Conservation (phyloP, 176 grass and related monocot genomes). For the Zea luxurians region DNA sequence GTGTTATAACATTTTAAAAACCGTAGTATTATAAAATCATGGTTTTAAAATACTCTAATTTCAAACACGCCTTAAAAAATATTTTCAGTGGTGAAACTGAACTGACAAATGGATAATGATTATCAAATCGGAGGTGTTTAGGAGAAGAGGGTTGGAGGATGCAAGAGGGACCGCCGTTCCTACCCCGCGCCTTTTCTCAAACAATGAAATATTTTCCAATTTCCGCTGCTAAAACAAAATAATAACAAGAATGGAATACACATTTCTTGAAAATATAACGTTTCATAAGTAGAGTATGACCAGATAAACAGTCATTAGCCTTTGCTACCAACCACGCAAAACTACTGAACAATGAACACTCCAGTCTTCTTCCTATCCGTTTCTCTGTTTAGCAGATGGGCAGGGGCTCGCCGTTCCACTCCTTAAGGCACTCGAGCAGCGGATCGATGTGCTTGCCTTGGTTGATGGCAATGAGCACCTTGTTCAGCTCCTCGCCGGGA, state of each 20-base stretch:
- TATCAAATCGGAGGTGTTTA: no score
- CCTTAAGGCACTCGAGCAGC: slow-evolving; percentile 44
- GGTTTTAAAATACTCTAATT: no score
- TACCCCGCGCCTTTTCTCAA: no score
- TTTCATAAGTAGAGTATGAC: neutral
- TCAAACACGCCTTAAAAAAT: no score
- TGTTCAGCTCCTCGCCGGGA: slow-evolving; percentile 41
- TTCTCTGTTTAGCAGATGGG: slow-evolving; percentile 25
- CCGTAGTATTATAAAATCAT: no score
- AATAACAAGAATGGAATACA: neutral
- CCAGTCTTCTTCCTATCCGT: neutral
- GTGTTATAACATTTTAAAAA: no score
- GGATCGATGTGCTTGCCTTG: slow-evolving; percentile 43
- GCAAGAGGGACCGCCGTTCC: no score
- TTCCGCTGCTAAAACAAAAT: neutral
- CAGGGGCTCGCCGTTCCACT: slow-evolving; percentile 47
- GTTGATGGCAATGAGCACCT: slow-evolving; percentile 42
- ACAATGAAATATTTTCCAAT: no score
- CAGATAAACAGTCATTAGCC: neutral
- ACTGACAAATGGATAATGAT: no score
- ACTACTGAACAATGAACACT: slow-evolving; percentile 11
- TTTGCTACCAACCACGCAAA: neutral
- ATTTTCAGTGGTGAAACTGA: no score
- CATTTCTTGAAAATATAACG: neutral
- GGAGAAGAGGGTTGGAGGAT: no score